Evolutionary conservation across 2,329 filamentous ascomycete species (phyloP).

Genomic region (Ophioceras dolichostomum): DNA sequence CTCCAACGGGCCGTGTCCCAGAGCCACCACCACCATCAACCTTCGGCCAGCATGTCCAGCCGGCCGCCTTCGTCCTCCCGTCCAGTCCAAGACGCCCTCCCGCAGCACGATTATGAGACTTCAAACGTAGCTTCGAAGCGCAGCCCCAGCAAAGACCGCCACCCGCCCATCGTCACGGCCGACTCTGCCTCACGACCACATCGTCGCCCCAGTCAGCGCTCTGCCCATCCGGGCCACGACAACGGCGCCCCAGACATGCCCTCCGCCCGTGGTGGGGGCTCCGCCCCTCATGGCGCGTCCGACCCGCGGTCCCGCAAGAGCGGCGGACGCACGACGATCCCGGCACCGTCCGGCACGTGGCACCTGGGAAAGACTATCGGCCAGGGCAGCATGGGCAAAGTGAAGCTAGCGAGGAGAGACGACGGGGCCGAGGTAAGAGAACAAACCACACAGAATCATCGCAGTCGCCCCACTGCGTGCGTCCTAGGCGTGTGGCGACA

Average conservation of each 20-base stretch:
- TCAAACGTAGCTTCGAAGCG: conserved; percentile 54
- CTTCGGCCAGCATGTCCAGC: conserved; percentile 9
- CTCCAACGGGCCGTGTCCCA: conserved; percentile 12
- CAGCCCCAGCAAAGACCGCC: conserved; percentile 52
- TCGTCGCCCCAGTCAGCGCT: conserved; percentile 36
- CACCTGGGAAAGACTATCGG: conserved; percentile 93
- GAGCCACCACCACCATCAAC: too few species aligned
- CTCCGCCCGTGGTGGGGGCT: conserved; percentile 3
- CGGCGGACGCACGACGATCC: conserved; percentile 78
- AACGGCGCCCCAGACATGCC: conserved; percentile 7
- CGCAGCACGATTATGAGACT: conserved; percentile 63
- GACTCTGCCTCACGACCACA: conserved; percentile 34
- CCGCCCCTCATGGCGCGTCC: conserved; percentile 19
- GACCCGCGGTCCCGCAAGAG: conserved; percentile 41
- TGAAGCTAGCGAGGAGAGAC: conserved; percentile 85
- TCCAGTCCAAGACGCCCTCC: conserved; percentile 28
- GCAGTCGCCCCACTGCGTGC: too few species aligned
- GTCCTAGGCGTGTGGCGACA: too few species aligned
- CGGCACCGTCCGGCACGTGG: conserved; percentile 85
- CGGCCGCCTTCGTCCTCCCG: conserved; percentile 25
- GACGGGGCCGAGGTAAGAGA: conserved; percentile 80
- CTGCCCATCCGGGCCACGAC: conserved; percentile 16
- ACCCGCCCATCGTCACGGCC: conserved; percentile 34
- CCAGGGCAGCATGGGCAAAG: conserved; percentile 97
- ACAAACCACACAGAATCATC: too few species aligned